Conservation (phyloP, 345 rosid species). For the Boechera divaricarpa region DNA sequence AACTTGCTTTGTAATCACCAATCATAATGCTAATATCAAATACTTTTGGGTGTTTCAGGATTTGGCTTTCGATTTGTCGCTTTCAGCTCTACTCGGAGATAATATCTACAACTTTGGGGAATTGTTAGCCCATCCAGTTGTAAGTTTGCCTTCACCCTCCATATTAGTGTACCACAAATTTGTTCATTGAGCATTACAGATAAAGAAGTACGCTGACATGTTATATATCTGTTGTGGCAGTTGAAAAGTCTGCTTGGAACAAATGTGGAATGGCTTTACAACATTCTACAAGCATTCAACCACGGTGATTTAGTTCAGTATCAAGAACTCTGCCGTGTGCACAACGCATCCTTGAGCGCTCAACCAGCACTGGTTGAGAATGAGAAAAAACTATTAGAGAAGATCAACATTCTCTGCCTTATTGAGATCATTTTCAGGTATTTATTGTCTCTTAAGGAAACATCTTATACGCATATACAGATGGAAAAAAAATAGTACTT, state of each 20-base stretch:
- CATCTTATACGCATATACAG: not conserved
- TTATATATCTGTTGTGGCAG: conserved; percentile 50
- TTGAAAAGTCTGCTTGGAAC: conserved; percentile 86
- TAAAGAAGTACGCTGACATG: conserved; percentile 15
- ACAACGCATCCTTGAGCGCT: conserved; percentile 73
- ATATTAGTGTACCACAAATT: not conserved
- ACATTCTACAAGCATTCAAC: conserved; percentile 92
- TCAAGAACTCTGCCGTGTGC: conserved; percentile 83
- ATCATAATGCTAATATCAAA: not conserved
- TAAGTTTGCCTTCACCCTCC: conserved; percentile 45
- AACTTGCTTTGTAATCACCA: conserved; percentile 3
- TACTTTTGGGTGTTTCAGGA: conserved; percentile 57
- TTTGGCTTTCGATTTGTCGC: conserved; percentile 94
- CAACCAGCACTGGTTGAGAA: conserved; percentile 97
- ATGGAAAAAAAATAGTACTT: not conserved
- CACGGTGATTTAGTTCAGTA: conserved; percentile 82
- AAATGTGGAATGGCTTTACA: conserved; percentile 92
- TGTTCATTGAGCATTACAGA: not conserved
- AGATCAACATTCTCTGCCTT: conserved; percentile 93
- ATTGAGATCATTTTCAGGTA: conserved; percentile 99
- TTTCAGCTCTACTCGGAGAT: conserved; percentile 95
- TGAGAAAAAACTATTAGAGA: conserved; percentile 85
- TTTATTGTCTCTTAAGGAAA: conserved; percentile 1
- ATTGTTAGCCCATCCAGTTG: conserved; percentile 97
- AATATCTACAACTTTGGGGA: conserved; percentile 98